Evolutionary conservation across 106 monocot genomes (phyloP), one percentile per base, ranked within the genome.

Genomic region (Cymbidium sinense): DNA sequence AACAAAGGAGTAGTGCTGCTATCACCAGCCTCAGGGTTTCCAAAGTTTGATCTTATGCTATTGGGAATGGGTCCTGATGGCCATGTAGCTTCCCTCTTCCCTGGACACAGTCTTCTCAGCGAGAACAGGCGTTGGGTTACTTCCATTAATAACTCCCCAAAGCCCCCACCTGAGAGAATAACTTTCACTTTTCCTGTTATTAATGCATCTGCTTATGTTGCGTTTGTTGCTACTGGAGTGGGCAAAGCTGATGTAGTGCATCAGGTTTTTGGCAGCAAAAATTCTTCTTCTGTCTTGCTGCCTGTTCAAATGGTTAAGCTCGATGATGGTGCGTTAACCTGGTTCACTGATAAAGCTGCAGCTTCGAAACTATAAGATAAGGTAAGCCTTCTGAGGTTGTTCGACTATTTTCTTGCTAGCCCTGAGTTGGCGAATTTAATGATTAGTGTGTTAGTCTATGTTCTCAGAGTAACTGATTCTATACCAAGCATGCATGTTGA

Each of bases 31-130:
- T 70, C 79, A 54, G 88, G 83, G 15, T 82, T 88, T 43, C 91
- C 91, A 27, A 82, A 70, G 64, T 91, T 91, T 75, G 86, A 91
- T 79, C 84, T 91, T 27, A 82, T 91, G 91, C 75, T 91, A 0
- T 12, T 91, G 43, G 88, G 88, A 37, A 91, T 91, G 88, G 91
- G 91, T 20, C 91, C 91, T 0, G 91, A 91, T 82, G 91, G 91
- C 9, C 91, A 91, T 20, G n/a, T 88, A 27, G 91, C 91, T 15
- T 91, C 91, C 13, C 91, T 91, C 31, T 91, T 91, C 80, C 91
- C 91, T 1, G 79, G 82, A 4, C 91, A 88, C 17, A 82, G 82
- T 43, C 84, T 91, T 39, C 81, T 88, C 4, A 61, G 76, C 0
- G 86, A 88, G 35, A 78, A 79, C 5, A 8, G 79, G 18, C 76